These are phyloP conservation scores for Didymella pinodella DNA, from an alignment of 2,329 filamentous ascomycete genomes.

Conservation along the genomic window DNA sequence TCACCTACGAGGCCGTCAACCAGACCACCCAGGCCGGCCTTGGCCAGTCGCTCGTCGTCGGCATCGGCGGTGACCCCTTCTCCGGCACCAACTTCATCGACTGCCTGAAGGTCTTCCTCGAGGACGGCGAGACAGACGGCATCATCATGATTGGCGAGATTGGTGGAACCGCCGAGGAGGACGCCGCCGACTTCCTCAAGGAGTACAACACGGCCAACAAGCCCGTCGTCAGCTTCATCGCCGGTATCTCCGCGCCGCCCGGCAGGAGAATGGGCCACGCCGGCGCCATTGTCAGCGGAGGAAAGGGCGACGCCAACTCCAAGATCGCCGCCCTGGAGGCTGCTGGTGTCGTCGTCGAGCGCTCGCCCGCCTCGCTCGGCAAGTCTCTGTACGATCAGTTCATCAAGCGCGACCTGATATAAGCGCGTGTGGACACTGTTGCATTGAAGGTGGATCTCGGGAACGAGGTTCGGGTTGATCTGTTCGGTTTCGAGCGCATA, in stretches of 20 bases:
- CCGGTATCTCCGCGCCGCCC: conserved; percentile 95
- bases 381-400: conserved; percentile 96
- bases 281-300: conserved; percentile 95
- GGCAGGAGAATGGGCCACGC: conserved; percentile 98
- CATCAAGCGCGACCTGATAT: conserved; percentile 94
- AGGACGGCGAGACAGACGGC: conserved; percentile 95
- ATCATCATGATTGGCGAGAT: conserved; percentile 99
- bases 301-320: conserved; percentile 96
- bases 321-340: conserved; percentile 95
- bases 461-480: conserved; percentile 23
- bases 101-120: conserved; percentile 95
- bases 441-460: not conserved
- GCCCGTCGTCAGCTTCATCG: conserved; percentile 97
- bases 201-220: conserved; percentile 91
- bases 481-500: conserved; percentile 35
- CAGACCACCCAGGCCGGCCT: conserved; percentile 97
- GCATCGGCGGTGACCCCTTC: conserved; percentile 98
- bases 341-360: conserved; percentile 95
- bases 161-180: conserved; percentile 95
- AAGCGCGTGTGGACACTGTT: conserved; percentile 47
- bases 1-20: conserved; percentile 99
- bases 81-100: conserved; percentile 99
- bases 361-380: conserved; percentile 79
- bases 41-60: conserved; percentile 96
- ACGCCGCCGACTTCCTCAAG: conserved; percentile 95